Conservation (phyloP, 352 stramenopile genomes). For the Phytophthora pseudosyringae region DNA sequence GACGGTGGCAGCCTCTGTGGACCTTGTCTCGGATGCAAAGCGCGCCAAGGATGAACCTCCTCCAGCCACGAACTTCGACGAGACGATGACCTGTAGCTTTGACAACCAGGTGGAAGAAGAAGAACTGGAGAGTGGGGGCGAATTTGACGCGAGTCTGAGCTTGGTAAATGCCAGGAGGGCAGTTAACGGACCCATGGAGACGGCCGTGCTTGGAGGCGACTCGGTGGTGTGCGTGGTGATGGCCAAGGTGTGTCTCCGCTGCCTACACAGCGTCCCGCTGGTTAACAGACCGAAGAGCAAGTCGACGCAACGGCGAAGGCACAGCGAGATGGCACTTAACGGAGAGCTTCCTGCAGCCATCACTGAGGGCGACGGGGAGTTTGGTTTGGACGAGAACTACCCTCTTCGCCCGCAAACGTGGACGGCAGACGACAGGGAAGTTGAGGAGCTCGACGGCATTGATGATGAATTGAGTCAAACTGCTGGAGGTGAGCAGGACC, state of each 20-base stretch:
- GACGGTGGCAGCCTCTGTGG: slow-evolving; percentile 24
- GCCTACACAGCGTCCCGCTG: slow-evolving; percentile 57
- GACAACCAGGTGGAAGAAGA: slow-evolving; percentile 34
- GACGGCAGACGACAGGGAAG: slow-evolving; percentile 29
- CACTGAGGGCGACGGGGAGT: slow-evolving; percentile 1
- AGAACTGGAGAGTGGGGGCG: slow-evolving; percentile 3
- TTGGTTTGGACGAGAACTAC: slow-evolving; percentile 11
- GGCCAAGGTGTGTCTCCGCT: slow-evolving; percentile 68
- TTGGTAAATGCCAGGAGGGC: slow-evolving; percentile 38
- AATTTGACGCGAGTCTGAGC: slow-evolving; percentile 34
- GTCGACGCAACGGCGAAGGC: slow-evolving; percentile 27
- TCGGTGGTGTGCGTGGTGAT: slow-evolving; percentile 50
- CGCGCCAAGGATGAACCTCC: slow-evolving; percentile 6
- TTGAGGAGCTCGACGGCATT: slow-evolving; percentile 37
- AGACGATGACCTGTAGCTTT: slow-evolving; percentile 43
- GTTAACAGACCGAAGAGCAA: slow-evolving; percentile 40
- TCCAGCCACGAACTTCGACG: slow-evolving; percentile 26
- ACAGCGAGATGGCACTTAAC: slow-evolving; percentile 28
- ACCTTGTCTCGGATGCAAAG: slow-evolving; percentile 20
- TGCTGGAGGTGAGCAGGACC: slow-evolving; percentile 23
- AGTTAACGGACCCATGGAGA: slow-evolving; percentile 30
- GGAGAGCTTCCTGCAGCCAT: slow-evolving; percentile 2
- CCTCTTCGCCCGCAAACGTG: slow-evolving; percentile 32
- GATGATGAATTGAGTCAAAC: slow-evolving; percentile 19
- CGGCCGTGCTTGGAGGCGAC: slow-evolving; percentile 30